phyloP scores from a whole-genome alignment of 1,284 basidiomycete genomes.

The Apiotrichum siamense region DNA sequence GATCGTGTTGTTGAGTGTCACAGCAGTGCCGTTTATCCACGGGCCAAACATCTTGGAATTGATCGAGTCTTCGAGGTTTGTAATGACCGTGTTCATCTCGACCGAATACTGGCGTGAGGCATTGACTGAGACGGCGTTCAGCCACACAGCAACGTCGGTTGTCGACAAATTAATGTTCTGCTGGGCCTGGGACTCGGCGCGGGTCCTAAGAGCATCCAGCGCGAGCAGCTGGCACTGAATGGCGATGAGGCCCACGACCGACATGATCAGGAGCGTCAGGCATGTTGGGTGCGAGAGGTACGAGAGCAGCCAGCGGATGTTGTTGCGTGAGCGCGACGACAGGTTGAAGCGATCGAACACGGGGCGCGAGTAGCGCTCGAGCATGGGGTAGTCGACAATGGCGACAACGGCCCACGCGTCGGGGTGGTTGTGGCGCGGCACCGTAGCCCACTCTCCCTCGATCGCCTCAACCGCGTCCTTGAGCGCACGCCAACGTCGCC shows the following conservation, averaged over 20 bases:
- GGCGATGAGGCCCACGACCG: slow-evolving; percentile 81
- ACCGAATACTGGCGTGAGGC: slow-evolving; percentile 70
- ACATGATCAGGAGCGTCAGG: slow-evolving; percentile 80
- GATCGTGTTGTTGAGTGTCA: slow-evolving; percentile 64
- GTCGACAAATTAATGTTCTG: slow-evolving; percentile 62
- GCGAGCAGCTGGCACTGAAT: slow-evolving; percentile 78
- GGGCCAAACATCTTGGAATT: slow-evolving; percentile 76
- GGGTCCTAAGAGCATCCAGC: slow-evolving; percentile 61
- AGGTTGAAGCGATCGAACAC: slow-evolving; percentile 22
- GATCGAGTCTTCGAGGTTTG: slow-evolving; percentile 63
- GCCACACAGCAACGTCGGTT: slow-evolving; percentile 61
- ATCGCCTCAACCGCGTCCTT: slow-evolving; percentile 33
- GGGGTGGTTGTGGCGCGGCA: slow-evolving; percentile 4
- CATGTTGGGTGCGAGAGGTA: slow-evolving; percentile 88
- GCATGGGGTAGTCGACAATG: slow-evolving; percentile 42
- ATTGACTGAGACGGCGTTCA: slow-evolving; percentile 74
- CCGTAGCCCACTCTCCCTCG: slow-evolving; percentile 28
- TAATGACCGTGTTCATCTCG: slow-evolving; percentile 66
- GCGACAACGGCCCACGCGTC: slow-evolving; percentile 42
- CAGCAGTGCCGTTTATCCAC: slow-evolving; percentile 90
- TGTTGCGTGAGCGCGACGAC: slow-evolving; percentile 26
- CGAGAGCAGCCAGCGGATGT: slow-evolving; percentile 53
- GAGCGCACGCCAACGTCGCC: slow-evolving; percentile 39
- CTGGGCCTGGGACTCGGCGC: slow-evolving; percentile 58
- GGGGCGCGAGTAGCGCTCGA: slow-evolving; percentile 34